Conservation (phyloP, 1,139 yeast genomes). For the Yueomyces sp. region DNA sequence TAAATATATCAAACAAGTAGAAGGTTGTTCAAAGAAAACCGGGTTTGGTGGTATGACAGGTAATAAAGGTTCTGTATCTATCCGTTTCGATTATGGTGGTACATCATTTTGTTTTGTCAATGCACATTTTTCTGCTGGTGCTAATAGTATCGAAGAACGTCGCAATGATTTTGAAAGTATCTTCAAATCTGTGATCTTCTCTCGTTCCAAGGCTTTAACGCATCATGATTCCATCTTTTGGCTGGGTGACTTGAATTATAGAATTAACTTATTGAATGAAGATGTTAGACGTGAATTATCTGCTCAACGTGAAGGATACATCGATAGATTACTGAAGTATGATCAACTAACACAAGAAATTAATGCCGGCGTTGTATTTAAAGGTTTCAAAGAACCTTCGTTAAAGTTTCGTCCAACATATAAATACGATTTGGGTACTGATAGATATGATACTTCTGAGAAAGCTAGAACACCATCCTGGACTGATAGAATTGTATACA, state of each 20-base stretch:
- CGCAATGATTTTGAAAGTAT: constrained; percentile 71
- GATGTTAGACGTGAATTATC: constrained; percentile 37
- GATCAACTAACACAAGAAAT: constrained; percentile 75
- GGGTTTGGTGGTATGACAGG: constrained; percentile 95
- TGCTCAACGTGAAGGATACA: constrained; percentile 35
- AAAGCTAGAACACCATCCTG: constrained; percentile 92
- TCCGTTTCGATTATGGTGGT: constrained; percentile 64
- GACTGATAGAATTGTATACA: constrained; percentile 80
- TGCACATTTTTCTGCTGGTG: constrained; percentile 90
- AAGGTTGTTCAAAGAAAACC: constrained; percentile 75
- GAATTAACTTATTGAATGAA: constrained; percentile 60
- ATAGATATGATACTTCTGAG: constrained; percentile 71
- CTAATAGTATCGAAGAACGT: constrained; percentile 62
- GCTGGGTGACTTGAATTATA: constrained; percentile 87
- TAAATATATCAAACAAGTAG: constrained; percentile 47
- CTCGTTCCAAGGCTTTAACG: constrained; percentile 37
- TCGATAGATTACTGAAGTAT: constrained; percentile 41
- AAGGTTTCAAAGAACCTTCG: constrained; percentile 65
- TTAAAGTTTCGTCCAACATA: constrained; percentile 80
- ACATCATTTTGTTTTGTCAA: constrained; percentile 70
- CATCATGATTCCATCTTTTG: constrained; percentile 86
- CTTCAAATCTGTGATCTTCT: constrained; percentile 30
- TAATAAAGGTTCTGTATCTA: constrained; percentile 88
- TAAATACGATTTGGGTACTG: constrained; percentile 78
- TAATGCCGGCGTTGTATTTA: constrained; percentile 57